Base-by-base conservation (phyloP, 352 stramenopile genomes). In the Phytophthora sojae region DNA sequence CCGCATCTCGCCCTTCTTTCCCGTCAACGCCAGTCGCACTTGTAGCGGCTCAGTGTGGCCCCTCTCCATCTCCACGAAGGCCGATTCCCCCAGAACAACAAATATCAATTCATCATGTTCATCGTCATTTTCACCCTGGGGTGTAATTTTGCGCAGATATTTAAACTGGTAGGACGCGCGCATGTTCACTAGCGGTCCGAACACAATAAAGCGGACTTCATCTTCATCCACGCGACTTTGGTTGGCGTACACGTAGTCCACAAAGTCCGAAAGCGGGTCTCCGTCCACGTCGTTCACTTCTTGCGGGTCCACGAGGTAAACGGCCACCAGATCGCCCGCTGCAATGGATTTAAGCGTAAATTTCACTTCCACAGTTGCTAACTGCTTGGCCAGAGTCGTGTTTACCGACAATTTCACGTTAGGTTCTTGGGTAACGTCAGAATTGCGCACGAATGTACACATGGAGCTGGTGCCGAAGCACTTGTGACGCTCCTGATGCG, bases 21-120 rank as follows among this genome's bases (percentile, higher is more conserved):
- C 60, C 4, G 73, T 83, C 6, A 80, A 57, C 2, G 72, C 64
- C 44, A 86, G 50, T 45, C 78, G 78, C 50, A 81, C 35, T 29
- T 86, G 82, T 45, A 83, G 44, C 44, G 82, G 64, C 42, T 76
- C 68, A 4, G 71, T 75, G n/a, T 65, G 37, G 1, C 79, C 81
- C 25, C 64, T 62, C 12, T 63, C 68, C 37, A 82, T 79, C 37
- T 66, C 68, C 3, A 89, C 64, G 12, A 79, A 70, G 11, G 76
- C 66, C 7, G 76, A 82, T 19, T 79, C 68, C 0, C 61, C 71
- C 11, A 86, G 37, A 17, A 73, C 70, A 21, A 37, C 23, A 57
- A 61, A 75, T 21, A 12, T 67, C 11, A 57, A 52, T 25, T 17
- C 23, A 8, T 17, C 44, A 26, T 47, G 29, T 37, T 64, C 59